Percentiles rank a stretch among this genome's conserved stretches.
phyloP scores from a whole-genome alignment of 305 asterid species.

The Rubia tinctorum region DNA sequence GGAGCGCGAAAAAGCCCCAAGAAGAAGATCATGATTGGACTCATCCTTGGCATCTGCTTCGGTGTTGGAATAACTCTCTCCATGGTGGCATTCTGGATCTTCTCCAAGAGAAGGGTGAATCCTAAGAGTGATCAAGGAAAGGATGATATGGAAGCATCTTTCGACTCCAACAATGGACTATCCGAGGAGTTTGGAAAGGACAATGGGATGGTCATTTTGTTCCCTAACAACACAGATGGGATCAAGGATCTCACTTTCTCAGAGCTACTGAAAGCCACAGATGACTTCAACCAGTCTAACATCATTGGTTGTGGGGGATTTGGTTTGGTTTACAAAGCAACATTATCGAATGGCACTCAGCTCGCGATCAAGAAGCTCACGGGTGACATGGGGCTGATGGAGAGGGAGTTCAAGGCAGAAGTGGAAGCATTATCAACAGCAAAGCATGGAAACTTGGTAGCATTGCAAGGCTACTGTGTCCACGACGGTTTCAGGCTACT shows the following conservation, averaged over 20 bases:
- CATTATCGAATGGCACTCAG: slow-evolving; percentile 59
- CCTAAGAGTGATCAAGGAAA: slow-evolving; percentile 48
- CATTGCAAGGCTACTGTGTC: slow-evolving; percentile 88
- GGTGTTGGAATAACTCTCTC: slow-evolving; percentile 48
- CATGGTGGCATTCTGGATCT: slow-evolving; percentile 57
- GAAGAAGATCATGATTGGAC: slow-evolving; percentile 55
- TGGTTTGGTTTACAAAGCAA: slow-evolving; percentile 92
- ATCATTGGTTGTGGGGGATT: slow-evolving; percentile 97
- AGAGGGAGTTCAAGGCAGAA: slow-evolving; percentile 94
- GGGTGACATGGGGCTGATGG: slow-evolving; percentile 96
- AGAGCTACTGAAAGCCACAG: slow-evolving; percentile 85
- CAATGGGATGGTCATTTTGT: slow-evolving; percentile 65
- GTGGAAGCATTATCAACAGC: slow-evolving; percentile 92
- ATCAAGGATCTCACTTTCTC: slow-evolving; percentile 62
- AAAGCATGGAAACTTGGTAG: slow-evolving; percentile 81
- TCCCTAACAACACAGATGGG: slow-evolving; percentile 59
- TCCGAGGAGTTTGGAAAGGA: slow-evolving; percentile 61
- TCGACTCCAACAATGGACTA: slow-evolving; percentile 64
- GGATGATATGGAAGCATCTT: slow-evolving; percentile 55
- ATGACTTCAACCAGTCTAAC: slow-evolving; percentile 83
- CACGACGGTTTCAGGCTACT: slow-evolving; percentile 81
- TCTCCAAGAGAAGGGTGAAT: slow-evolving; percentile 62
- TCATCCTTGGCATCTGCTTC: slow-evolving; percentile 63
- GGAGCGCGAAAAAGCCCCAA: slow-evolving; percentile 32
- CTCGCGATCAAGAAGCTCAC: slow-evolving; percentile 95